Evolutionary conservation across 352 stramenopile species (phyloP).

Genomic region (Phytopythium sindhum): DNA sequence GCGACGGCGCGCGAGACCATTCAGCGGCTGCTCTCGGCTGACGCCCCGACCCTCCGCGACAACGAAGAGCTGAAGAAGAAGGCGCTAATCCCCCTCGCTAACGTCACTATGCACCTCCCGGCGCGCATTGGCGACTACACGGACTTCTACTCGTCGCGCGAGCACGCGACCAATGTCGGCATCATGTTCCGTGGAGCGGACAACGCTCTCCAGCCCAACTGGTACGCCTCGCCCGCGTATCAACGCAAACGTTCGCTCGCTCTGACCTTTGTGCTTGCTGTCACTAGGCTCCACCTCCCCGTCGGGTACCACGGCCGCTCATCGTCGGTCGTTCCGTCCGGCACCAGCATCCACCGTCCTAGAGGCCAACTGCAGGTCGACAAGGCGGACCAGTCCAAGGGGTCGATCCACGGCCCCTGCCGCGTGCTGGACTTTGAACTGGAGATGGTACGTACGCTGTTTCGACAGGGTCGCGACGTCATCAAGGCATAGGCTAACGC

Average conservation of each 20-base stretch:
- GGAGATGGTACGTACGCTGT: constrained; percentile 77
- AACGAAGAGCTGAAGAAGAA: constrained; percentile 68
- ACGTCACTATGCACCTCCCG: constrained; percentile 90
- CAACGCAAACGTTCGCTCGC: no score
- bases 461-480: no score
- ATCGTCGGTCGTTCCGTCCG: constrained; percentile 89
- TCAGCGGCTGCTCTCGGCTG: constrained; percentile 80
- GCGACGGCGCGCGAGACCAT: constrained; percentile 79
- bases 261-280: no score
- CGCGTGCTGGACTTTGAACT: constrained; percentile 96
- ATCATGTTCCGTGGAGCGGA: constrained; percentile 93
- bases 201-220: constrained; percentile 97
- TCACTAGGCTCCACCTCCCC: constrained; percentile 88
- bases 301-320: constrained; percentile 97
- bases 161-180: constrained; percentile 96
- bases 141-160: constrained; percentile 96
- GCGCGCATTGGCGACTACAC: constrained; percentile 96
- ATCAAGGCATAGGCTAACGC: no score
- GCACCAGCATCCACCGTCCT: constrained; percentile 78
- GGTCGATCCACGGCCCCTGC: constrained; percentile 88
- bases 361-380: constrained; percentile 93
- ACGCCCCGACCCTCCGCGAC: constrained; percentile 73
- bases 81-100: constrained; percentile 77
- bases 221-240: no score
- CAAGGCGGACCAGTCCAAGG: constrained; percentile 87